Evolutionary conservation across 768 basidiomycete genomes (phyloP), one percentile per base, ranked within the genome.

Genomic region (Mycena pura): DNA sequence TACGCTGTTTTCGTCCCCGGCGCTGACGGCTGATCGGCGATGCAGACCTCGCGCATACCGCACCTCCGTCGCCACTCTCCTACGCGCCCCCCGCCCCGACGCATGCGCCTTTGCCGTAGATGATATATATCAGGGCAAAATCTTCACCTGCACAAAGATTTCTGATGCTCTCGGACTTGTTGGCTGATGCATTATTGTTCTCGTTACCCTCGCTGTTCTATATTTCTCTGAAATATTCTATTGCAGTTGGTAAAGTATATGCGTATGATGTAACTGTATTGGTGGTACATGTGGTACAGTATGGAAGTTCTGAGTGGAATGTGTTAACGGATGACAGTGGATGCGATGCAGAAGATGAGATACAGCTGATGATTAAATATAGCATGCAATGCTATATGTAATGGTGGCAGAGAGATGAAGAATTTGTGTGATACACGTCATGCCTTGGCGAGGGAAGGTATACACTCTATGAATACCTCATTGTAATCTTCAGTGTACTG

Each of bases 381-480:
- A 39, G 6, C 4, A 19, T 28, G 50, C 22, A 24, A 28, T 51
- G 38, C n/a, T n/a, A n/a, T 44, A 21, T 44, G 24, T 44, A 44
- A 44, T 44, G 19, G 24, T 21, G 19, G 7, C 19, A 44, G 24
- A 44, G 19, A 25, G 17, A 39, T 22, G 3, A 51, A 27, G 25
- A 28, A 32, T 13, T 24, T 15, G 25, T n/a, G n/a, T n/a, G 25
- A 57, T 49, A 48, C 46, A 47, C 3, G 24, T 15, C 24, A 50
- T 21, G 39, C 25, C 44, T 21, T 41, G 10, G 11, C 40, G 11
- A 38, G 6, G 15, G 64, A 65, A 62, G 79, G 79, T 14, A 80
- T 73, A 36, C 75, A 73, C 0, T 67, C 63, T 34, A 66, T 64
- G 59, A 80, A 76, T 21, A 73, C 64, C 47, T 75, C 72, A 57